Conservation (phyloP, 2,329 filamentous ascomycete genomes). For the Colletotrichum abscissum region DNA sequence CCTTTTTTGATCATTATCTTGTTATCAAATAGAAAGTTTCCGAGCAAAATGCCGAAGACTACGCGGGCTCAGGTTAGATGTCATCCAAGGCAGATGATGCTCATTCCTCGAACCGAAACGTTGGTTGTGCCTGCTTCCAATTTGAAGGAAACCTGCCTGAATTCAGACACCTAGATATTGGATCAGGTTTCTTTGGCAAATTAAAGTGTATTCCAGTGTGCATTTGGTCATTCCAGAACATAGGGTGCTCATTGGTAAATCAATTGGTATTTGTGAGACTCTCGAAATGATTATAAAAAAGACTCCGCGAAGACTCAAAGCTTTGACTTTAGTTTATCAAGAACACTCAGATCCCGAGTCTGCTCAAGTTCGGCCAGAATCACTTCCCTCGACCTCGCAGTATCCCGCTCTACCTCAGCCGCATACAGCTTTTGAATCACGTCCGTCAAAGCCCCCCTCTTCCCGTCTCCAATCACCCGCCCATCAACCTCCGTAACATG, state of each 20-base stretch:
- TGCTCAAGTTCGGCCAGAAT: slow-evolving; percentile 40
- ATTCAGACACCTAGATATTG: too few relatives aligned
- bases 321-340: slow-evolving; percentile 4
- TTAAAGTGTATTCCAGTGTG: too few relatives aligned
- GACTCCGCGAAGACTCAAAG: background rate
- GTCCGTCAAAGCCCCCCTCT: slow-evolving; percentile 39
- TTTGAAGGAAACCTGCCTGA: too few relatives aligned
- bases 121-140: too few relatives aligned
- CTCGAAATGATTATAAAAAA: too few relatives aligned
- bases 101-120: too few relatives aligned
- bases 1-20: background rate
- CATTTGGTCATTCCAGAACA: too few relatives aligned
- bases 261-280: background rate
- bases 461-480: slow-evolving; percentile 39
- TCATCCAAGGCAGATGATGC: too few relatives aligned
- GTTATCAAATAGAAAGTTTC: background rate
- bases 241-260: background rate
- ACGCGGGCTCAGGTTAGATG: too few relatives aligned
- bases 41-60: background rate
- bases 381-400: slow-evolving; percentile 37
- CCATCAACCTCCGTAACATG: slow-evolving; percentile 42
- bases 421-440: slow-evolving; percentile 40
- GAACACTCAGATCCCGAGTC: slow-evolving; percentile 39
- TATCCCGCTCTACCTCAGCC: slow-evolving; percentile 38
- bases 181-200: too few relatives aligned